Base-by-base conservation (phyloP, 768 basidiomycete species). In the Mycena pura region DNA sequence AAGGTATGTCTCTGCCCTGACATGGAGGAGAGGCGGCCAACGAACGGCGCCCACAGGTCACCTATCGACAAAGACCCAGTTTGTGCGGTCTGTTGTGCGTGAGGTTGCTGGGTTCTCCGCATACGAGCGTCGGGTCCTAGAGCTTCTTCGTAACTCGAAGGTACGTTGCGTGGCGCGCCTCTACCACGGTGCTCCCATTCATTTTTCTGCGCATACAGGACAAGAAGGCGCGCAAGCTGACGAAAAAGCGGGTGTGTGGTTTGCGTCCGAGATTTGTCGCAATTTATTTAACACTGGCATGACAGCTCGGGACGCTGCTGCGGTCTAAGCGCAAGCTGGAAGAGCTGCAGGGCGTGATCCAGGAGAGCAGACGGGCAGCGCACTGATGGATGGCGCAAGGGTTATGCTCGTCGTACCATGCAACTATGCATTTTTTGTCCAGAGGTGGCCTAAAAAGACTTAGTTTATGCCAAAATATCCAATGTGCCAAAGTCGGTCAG, bases 251-350 rank as follows among this genome's bases (percentile, higher is more conserved):
- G 85, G 96, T 97, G 73, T 69, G 90, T 87, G 21, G 41, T 32
- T 22, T 48, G 57, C 32, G 5, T 29, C 14, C 25, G 14, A 53
- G 19, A 43, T 14, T 28, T 27, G 34, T 40, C 54, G 27, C 58
- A 24, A 52, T 58, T 34, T 58, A 19, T 64, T 54, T 57, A 43
- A 34, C 45, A 25, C n/a, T n/a, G n/a, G n/a, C n/a, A n/a, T n/a
- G n/a, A 58, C 71, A 95, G 95, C 90, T 99, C 72, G 97, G 97
- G 34, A 99, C 97, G n/a, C 86, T 99, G 69, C 83, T 96, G 73
- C 94, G 97, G 70, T 96, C 96, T 69, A 99, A 99, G 83, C 90
- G 95, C 83, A 99, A 99, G 87, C 78, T 99, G 75, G 97, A 99
- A 80, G 96, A 99, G 81, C 87, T 99, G 69, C 82, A 89, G 62